Conservation (phyloP, 2,329 filamentous ascomycete species). For the Pseudogymnoascus sp. region DNA sequence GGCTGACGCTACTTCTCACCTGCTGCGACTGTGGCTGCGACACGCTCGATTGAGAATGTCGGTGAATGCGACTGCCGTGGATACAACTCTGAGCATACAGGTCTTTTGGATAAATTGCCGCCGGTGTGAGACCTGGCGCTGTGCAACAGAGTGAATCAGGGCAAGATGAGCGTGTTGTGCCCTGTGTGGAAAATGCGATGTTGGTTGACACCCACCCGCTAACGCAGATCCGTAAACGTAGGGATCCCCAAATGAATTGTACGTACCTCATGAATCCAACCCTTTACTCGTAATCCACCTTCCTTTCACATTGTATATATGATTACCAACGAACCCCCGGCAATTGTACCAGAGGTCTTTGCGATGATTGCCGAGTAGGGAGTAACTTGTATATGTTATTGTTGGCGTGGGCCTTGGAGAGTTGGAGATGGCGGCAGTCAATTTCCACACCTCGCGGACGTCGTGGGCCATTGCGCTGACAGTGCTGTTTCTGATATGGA, state of each 20-base stretch:
- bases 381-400: not conserved
- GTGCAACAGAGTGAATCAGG: not conserved
- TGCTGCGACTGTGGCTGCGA: not conserved
- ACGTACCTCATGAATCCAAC: not conserved
- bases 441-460: not conserved
- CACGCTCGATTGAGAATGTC: not conserved
- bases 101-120: not conserved
- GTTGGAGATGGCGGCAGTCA: not conserved
- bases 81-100: not conserved
- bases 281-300: not conserved
- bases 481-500: constrained; percentile 10
- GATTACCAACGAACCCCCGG: not conserved
- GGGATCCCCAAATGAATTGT: not conserved
- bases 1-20: not conserved
- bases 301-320: not conserved
- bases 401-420: not conserved
- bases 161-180: not conserved
- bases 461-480: not conserved
- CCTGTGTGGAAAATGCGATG: not conserved
- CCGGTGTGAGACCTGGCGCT: not conserved
- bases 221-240: not conserved
- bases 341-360: not conserved
- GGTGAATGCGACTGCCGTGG: not conserved
- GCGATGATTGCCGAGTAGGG: not conserved
- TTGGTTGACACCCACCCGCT: not conserved